These are phyloP conservation scores for Phalaenopsis equestris DNA, from an alignment of 106 monocot species.

Conservation along the genomic window DNA sequence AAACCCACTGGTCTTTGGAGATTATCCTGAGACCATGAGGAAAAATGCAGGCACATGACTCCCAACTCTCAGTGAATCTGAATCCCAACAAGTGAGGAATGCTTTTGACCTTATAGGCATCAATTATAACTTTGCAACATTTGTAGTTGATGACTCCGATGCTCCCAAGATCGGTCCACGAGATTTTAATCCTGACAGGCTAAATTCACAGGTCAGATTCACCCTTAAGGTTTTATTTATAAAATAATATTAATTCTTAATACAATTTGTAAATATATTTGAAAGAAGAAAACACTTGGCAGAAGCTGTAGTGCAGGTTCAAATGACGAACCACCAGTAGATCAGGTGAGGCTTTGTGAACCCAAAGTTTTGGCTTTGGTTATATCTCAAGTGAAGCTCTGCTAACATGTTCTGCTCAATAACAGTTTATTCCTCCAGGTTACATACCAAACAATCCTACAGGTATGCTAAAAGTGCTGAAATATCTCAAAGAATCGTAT, in stretches of 20 bases:
- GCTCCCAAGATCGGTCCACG: not conserved
- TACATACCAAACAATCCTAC: not conserved
- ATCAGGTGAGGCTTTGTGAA: not conserved
- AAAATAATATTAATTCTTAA: not conserved
- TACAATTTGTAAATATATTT: not conserved
- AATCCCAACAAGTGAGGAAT: slow-evolving; percentile 22
- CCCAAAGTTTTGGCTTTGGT: not conserved
- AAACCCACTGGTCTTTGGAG: slow-evolving; percentile 28
- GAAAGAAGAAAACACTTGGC: no score
- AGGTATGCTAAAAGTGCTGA: not conserved
- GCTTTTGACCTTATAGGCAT: slow-evolving; percentile 44
- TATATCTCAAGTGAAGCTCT: not conserved
- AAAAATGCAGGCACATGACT: slow-evolving; percentile 24
- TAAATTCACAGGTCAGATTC: slow-evolving; percentile 13
- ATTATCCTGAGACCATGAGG: slow-evolving; percentile 44
- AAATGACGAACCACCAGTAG: not conserved
- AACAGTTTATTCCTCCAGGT: not conserved
- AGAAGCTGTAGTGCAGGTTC: not conserved
- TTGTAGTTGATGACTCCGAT: slow-evolving; percentile 10
- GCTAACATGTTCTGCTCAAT: no score
- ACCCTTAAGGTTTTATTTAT: not conserved
- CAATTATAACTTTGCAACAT: slow-evolving; percentile 30
- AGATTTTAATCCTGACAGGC: slow-evolving; percentile 26
- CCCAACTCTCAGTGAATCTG: slow-evolving; percentile 19
- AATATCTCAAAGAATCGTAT: slow-evolving; percentile 13